Evolutionary conservation across 208 protist genomes (phyloP), one percentile per base, ranked within the genome.

Genomic region (Wallacemonas sp.): DNA sequence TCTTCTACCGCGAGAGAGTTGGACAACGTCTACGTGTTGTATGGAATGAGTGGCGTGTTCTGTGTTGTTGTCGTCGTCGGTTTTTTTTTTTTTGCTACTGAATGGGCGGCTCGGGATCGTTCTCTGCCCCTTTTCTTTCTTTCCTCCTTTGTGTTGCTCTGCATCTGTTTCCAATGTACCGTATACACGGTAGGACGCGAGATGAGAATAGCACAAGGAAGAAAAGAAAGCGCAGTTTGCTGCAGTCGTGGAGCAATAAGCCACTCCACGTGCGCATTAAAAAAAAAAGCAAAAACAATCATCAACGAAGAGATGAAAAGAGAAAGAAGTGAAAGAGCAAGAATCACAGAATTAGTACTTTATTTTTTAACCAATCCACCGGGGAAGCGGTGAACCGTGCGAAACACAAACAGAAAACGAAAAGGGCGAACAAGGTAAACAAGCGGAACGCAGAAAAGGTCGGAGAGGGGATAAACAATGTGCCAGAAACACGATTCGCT

Each of bases 331-430:
- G 31, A 60, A 28, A 9, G 31, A 19, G 49, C 26, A 70, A 21
- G 46, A 39, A 58, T 36, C 30, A 39, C 59, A 51, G 47, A 61
- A 36, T 28, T 17, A 58, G 38, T 17, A 62, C 41, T 33, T 49
- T 51, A 22, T 19, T 51, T 51, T n/a, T n/a, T n/a, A n/a, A n/a
- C n/a, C n/a, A n/a, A n/a, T n/a, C n/a, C n/a, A n/a, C n/a, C n/a
- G 44, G 9, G 44, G 9, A 6, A 19, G 19, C 44, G 17, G 44
- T 49, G 36, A 56, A 19, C 49, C 14, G 49, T 27, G 34, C 24
- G 14, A 56, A 9, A 31, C 8, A 11, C 6, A 56, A 27, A 60
- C 31, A n/a, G 27, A 33, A 21, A 60, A 26, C 8, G 54, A 12
- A 33, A 36, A 30, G 34, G 49, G 5, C 27, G 21, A 46, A 19